Evolutionary conservation across 2,329 filamentous ascomycete species (phyloP), one percentile per base, ranked within the genome.

Genomic region (Trichoderma pleuroti): DNA sequence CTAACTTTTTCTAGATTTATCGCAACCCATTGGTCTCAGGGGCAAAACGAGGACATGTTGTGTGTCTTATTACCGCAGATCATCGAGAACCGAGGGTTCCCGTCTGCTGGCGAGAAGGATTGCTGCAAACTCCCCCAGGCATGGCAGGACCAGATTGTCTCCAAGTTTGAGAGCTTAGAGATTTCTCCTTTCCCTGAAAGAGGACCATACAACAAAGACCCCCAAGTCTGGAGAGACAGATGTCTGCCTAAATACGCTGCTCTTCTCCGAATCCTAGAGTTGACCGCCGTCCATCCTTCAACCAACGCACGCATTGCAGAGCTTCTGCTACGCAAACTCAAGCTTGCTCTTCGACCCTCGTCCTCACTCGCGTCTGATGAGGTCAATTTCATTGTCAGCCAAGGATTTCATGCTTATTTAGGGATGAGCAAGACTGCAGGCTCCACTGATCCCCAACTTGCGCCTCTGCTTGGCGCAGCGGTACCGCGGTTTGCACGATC

Each of bases 71-170:
- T 94, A 36, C 90, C 91, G 1, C 87, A 86, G 62, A 88, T 94
- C 85, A 85, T 88, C 4, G 82, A 84, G 67, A 82, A 82, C 8
- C 81, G 82, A 21, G 86, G 85, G 5, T 85, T 93, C 39, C 88
- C 87, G 1, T 80, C 84, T 11, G 77, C 81, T 12, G 81, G 81
- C 2, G 85, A 86, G 26, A 84, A 86, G 68, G 87, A 90, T 68
- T 83, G 81, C 32, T 88, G 88, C 74, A 81, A 79, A 16, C 80
- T 91, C 34, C 89, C 89, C 1, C 88, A 90, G 74, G 87, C 86
- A 21, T 93, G 92, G 91, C 92, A 93, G 77, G 87, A 90, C 73
- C 88, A 90, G 72, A 92, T 95, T 65, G 86, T 91, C 46, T 86
- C 87, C 73, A 91, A 89, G 73, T 93, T 95, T 74, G 87, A 90